Evolutionary conservation across 2,329 filamentous ascomycete genomes (phyloP).

Genomic region (Neofusicoccum sp.): DNA sequence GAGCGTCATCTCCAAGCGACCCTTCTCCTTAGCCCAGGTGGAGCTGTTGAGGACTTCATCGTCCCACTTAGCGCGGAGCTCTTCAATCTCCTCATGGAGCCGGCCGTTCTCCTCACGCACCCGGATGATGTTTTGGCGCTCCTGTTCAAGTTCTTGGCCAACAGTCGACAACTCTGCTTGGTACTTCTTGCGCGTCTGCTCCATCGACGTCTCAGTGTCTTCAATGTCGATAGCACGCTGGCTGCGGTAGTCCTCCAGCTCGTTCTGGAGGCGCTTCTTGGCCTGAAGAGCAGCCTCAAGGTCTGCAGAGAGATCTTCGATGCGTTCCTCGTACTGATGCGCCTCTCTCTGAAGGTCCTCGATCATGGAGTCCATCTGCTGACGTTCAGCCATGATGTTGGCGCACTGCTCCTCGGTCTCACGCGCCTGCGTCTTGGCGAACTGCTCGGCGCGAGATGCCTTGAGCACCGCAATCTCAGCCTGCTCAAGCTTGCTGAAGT

Average conservation of each 20-base stretch:
- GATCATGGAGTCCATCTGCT: slow-evolving; percentile 81
- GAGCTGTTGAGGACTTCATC: slow-evolving; percentile 97
- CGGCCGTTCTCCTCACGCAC: slow-evolving; percentile 79
- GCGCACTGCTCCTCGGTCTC: slow-evolving; percentile 91
- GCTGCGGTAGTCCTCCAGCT: slow-evolving; percentile 94
- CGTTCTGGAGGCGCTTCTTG: slow-evolving; percentile 92
- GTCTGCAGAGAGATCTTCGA: slow-evolving; percentile 90
- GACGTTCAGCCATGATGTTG: slow-evolving; percentile 84
- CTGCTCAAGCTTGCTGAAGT: slow-evolving; percentile 95
- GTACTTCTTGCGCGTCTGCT: slow-evolving; percentile 97
- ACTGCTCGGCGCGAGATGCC: slow-evolving; percentile 86
- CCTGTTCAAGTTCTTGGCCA: slow-evolving; percentile 88
- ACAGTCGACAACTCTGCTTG: slow-evolving; percentile 87
- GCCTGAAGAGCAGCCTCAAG: slow-evolving; percentile 80
- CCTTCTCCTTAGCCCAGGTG: slow-evolving; percentile 97
- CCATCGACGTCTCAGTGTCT: slow-evolving; percentile 92
- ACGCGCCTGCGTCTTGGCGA: slow-evolving; percentile 82
- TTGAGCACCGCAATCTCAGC: slow-evolving; percentile 95
- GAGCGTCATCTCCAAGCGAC: slow-evolving; percentile 83
- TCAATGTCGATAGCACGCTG: slow-evolving; percentile 95
- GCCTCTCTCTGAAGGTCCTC: slow-evolving; percentile 89
- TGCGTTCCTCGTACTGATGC: slow-evolving; percentile 83
- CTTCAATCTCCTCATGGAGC: slow-evolving; percentile 92
- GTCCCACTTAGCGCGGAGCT: slow-evolving; percentile 94
- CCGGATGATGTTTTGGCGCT: slow-evolving; percentile 85